Percentiles rank a stretch among this genome's conserved stretches.
phyloP scores from a whole-genome alignment of 192 early-diverging fungal species.

The Backusella westeae region DNA sequence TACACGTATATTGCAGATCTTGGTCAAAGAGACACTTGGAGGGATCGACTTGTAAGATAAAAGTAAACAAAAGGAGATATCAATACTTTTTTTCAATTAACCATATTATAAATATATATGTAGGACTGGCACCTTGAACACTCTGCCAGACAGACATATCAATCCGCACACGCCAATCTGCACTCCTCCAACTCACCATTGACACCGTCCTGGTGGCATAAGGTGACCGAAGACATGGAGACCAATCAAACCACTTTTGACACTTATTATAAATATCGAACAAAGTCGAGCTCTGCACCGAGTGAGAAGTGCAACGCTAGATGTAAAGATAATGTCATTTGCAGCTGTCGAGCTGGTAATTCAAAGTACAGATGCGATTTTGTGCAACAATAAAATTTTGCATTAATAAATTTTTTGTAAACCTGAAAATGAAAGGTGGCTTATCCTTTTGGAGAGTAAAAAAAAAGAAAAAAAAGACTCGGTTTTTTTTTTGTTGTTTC shows the following conservation, averaged over 20 bases:
- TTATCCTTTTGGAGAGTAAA: background rate
- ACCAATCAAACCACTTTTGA: constrained; percentile 31
- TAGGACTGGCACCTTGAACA: constrained; percentile 55
- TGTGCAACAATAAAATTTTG: constrained; percentile 7
- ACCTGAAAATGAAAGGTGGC: background rate
- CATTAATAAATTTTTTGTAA: background rate
- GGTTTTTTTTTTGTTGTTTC: background rate
- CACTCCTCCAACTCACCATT: constrained; percentile 28
- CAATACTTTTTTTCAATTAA: background rate
- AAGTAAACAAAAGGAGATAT: background rate
- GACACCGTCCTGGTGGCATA: constrained; percentile 50
- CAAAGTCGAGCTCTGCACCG: constrained; percentile 32
- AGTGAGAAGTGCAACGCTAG: constrained; percentile 15
- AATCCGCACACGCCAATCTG: constrained; percentile 14
- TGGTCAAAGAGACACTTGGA: constrained; percentile 38
- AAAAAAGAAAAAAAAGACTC: constrained; percentile 9
- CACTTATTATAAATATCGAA: constrained; percentile 38
- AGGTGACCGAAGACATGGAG: constrained; percentile 44
- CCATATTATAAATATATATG: background rate
- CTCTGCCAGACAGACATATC: constrained; percentile 43
- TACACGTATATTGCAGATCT: constrained; percentile 52
- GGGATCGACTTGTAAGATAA: constrained; percentile 22
- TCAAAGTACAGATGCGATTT: constrained; percentile 36
- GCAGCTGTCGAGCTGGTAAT: constrained; percentile 33
- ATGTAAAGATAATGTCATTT: constrained; percentile 26